Base-by-base conservation (phyloP, 169 alveolate species). In the Babesia bovis region DNA sequence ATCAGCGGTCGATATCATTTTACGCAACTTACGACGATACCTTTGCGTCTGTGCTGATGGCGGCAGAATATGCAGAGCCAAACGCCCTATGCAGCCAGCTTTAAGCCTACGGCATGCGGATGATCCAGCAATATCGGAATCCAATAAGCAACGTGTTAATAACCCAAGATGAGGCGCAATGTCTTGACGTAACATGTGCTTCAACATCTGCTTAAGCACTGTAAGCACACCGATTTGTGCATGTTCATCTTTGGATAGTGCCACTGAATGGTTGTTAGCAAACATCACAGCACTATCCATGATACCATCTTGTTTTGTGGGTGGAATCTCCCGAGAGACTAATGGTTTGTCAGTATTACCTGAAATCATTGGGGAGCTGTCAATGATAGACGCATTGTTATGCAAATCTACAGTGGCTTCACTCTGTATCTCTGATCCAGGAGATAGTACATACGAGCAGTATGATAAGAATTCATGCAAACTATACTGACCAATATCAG, bases 71-170 rank as follows among this genome's bases (percentile, higher is more conserved):
- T 75, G 85, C 33, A 52, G 30, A 6, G 85, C 85, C 35, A 75
- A 40, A n/a, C 85, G 60, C 15, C 85, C 85, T 32, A 75, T 2
- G 36, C 85, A 75, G 0, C 73, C 44, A 15, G 85, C 75, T 57
- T 32, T 47, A 1, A 75, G 77, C 60, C 65, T 75, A 12, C 68
- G 41, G 41, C 69, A 59, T 2, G 78, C 78, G 0, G 85, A 19
- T 19, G 67, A 60, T n/a, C 47, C 15, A 3, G 60, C 15, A 10
- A 28, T 2, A 7, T 21, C 19, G 17, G 45, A 30, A 33, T 65
- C 35, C 7, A 75, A 26, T 40, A 75, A 2, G 42, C 76, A 66
- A 21, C 13, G 13, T 12, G 70, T 17, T 5, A 75, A 12, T 12
- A 13, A 13, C 10, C 61, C 49, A 42, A 75, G 33, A 30, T 75